Conservation (phyloP, 1,139 yeast species). For the Lodderomyces metapsilosis region DNA sequence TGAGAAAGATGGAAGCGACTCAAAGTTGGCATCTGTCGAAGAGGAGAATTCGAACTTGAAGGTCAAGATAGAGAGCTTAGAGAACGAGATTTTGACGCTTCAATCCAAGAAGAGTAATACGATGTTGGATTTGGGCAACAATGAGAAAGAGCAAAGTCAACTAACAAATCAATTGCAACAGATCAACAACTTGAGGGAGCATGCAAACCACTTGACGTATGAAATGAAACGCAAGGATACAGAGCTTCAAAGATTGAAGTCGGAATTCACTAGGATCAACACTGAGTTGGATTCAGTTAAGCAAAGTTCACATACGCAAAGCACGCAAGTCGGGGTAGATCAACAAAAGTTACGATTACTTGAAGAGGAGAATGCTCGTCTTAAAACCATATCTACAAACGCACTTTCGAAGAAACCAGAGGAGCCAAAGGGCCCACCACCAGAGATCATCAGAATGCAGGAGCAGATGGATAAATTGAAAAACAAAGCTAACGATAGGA, state of each 20-base stretch:
- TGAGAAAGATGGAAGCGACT: conserved; percentile 72
- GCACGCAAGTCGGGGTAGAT: conserved; percentile 21
- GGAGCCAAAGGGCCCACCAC: conserved; percentile 12
- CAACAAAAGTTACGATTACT: conserved; percentile 34
- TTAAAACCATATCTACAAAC: conserved; percentile 18
- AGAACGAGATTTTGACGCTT: conserved; percentile 41
- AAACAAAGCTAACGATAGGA: conserved; percentile 14
- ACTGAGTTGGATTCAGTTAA: conserved; percentile 22
- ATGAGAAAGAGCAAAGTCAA: conserved; percentile 49
- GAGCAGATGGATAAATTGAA: conserved; percentile 19
- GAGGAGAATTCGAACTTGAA: conserved; percentile 52
- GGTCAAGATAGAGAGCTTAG: conserved; percentile 38
- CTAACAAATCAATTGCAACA: conserved; percentile 64
- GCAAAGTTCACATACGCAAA: conserved; percentile 1
- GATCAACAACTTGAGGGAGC: conserved; percentile 68
- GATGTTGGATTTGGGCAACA: conserved; percentile 4
- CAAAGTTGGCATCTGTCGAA: conserved; percentile 48
- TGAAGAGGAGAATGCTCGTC: conserved; percentile 39
- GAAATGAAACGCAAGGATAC: conserved; percentile 37
- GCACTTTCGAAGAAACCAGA: conserved; percentile 6
- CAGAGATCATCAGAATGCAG: conserved; percentile 24
- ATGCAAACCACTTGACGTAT: conserved; percentile 63
- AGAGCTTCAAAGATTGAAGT: conserved; percentile 24
- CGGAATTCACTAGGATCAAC: conserved; percentile 18
- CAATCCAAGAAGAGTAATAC: not conserved